phyloP scores from a whole-genome alignment of 2,329 filamentous ascomycete genomes.

The Venturia nashicola region DNA sequence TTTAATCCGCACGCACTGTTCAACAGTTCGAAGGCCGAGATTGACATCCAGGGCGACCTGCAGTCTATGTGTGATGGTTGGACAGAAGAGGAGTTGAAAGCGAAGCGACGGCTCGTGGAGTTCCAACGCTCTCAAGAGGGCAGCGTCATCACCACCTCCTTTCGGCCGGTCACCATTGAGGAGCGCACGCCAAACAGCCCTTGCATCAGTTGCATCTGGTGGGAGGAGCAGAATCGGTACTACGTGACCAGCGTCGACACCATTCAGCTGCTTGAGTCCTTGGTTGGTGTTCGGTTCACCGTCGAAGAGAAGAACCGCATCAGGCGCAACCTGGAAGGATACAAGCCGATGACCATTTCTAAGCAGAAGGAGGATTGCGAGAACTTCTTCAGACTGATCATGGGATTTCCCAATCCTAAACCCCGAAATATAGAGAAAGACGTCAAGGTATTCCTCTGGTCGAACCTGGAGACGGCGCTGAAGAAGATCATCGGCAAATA shows the following conservation, averaged over 20 bases:
- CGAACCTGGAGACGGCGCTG: constrained; percentile 69
- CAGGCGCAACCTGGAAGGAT: constrained; percentile 86
- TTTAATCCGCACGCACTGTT: constrained; percentile 76
- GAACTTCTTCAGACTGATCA: constrained; percentile 98
- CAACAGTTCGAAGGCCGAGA: constrained; percentile 61
- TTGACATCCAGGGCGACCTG: constrained; percentile 79
- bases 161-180: constrained; percentile 65
- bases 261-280: constrained; percentile 83
- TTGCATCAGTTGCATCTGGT: constrained; percentile 95
- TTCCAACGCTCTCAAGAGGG: constrained; percentile 76
- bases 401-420: constrained; percentile 91
- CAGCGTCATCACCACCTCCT: constrained; percentile 68
- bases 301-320: constrained; percentile 99
- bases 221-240: constrained; percentile 82
- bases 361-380: constrained; percentile 88
- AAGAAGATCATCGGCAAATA: constrained; percentile 99
- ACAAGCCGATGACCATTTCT: constrained; percentile 82
- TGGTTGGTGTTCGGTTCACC: constrained; percentile 77
- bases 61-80: constrained; percentile 74
- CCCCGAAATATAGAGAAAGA: constrained; percentile 98
- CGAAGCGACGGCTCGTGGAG: constrained; percentile 72
- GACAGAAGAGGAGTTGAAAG: constrained; percentile 68
- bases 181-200: constrained; percentile 75
- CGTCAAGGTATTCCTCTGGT: constrained; percentile 98
- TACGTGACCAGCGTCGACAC: constrained; percentile 96